Evolutionary conservation across 108 stramenopile species (phyloP).

Genomic region (Stephanodiscus minutulus): DNA sequence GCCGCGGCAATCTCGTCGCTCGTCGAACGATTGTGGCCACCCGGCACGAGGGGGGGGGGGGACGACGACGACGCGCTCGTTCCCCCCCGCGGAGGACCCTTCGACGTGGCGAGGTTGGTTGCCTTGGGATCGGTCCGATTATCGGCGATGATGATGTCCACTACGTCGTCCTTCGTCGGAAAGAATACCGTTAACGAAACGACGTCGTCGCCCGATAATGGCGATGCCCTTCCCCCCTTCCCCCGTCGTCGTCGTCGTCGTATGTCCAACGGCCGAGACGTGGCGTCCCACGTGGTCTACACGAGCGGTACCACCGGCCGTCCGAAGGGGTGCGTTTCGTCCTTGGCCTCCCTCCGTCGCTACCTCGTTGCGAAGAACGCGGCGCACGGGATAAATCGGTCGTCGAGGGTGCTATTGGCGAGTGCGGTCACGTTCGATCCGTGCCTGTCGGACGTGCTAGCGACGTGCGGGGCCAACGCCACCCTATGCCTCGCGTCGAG

Average conservation of each 20-base stretch:
- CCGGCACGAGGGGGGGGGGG: too few species aligned
- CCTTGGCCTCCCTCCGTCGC: slow-evolving; percentile 57
- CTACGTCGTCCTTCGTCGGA: neutral
- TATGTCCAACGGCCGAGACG: neutral
- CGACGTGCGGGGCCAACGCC: slow-evolving; percentile 61
- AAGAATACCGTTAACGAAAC: too few species aligned
- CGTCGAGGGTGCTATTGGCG: slow-evolving; percentile 74
- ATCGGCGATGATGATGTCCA: neutral
- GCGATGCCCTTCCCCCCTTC: neutral
- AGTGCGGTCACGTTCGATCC: slow-evolving; percentile 84
- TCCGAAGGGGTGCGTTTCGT: slow-evolving; percentile 92
- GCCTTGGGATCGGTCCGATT: slow-evolving; percentile 16
- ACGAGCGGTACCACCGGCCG: slow-evolving; percentile 95
- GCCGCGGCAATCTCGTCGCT: too few species aligned
- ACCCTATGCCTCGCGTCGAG: slow-evolving; percentile 63
- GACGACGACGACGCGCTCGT: slow-evolving; percentile 1
- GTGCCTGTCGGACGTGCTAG: slow-evolving; percentile 78
- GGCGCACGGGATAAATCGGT: slow-evolving; percentile 49
- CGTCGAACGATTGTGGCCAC: too few species aligned
- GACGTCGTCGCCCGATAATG: neutral
- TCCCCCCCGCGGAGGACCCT: slow-evolving; percentile 19
- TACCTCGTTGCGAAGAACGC: slow-evolving; percentile 73
- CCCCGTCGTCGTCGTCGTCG: neutral
- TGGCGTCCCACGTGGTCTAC: slow-evolving; percentile 86
- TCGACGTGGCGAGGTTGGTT: slow-evolving; percentile 38